These are phyloP conservation scores for Exophiala lecanii-corni DNA, from an alignment of 2,329 filamentous ascomycete species.

Conservation along the genomic window DNA sequence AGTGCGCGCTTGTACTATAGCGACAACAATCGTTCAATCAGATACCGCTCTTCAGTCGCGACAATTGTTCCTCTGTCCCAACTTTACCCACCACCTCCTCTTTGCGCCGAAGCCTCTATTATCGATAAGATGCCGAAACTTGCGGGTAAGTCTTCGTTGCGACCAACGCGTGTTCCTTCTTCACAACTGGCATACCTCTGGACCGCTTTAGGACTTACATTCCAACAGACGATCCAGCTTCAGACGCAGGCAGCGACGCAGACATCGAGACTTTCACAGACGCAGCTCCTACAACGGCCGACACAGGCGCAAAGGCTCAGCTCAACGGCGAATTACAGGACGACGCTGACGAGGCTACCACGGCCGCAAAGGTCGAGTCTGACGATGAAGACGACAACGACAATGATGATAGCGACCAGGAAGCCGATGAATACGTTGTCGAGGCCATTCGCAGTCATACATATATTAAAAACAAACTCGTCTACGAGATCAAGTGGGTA, in stretches of 20 bases:
- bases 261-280: conserved; percentile 5
- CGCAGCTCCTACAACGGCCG: conserved; percentile 3
- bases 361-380: conserved; percentile 32
- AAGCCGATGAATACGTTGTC: conserved; percentile 13
- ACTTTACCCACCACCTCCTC: no score
- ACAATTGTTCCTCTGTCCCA: no score
- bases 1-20: no score
- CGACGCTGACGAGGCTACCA: conserved; percentile 28
- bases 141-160: neutral
- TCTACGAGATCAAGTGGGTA: conserved; percentile 45
- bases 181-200: no score
- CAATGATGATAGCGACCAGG: conserved; percentile 11
- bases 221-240: conserved; percentile 1
- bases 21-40: no score
- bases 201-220: no score
- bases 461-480: conserved; percentile 21
- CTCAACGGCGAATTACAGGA: conserved; percentile 21
- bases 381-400: conserved; percentile 37
- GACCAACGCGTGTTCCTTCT: no score
- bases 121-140: conserved; percentile 3
- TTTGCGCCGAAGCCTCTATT: no score
- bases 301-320: conserved; percentile 13
- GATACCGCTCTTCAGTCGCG: no score
- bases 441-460: conserved; percentile 9
- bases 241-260: conserved; percentile 8